Evolutionary conservation across 495 filamentous ascomycete genomes (phyloP).

Genomic region (Aspergillus sclerotiicarbonarius): DNA sequence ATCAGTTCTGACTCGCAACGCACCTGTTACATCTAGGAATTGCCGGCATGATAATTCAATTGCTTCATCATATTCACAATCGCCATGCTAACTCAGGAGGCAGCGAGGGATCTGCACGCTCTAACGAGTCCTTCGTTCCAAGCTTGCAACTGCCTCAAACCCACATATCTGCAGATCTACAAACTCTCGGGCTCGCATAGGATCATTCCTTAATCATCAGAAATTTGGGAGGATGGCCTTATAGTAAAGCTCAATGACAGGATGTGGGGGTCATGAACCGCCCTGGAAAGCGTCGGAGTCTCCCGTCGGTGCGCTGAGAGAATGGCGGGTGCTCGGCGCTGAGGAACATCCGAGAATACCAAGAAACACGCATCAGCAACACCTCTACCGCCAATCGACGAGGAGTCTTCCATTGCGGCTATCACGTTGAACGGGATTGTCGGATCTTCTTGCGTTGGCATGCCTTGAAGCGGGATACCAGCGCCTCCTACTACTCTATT

Average conservation of each 20-base stretch:
- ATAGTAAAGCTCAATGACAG: too few relatives aligned
- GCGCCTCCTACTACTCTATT: neutral
- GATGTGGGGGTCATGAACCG: neutral
- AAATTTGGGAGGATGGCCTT: too few relatives aligned
- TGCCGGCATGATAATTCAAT: neutral
- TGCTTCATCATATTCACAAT: neutral
- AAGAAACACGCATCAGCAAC: neutral
- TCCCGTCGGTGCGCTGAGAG: neutral
- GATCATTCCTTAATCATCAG: neutral
- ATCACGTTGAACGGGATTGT: neutral
- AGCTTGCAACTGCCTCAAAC: neutral
- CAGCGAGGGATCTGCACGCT: constrained; percentile 4
- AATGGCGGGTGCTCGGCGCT: constrained; percentile 18
- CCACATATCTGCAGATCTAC: neutral
- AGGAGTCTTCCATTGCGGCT: constrained; percentile 6
- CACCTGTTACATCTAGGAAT: neutral
- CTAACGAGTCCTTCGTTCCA: neutral
- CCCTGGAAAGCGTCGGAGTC: neutral
- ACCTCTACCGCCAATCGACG: neutral
- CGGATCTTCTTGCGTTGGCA: neutral
- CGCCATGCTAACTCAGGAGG: neutral
- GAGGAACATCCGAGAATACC: constrained; percentile 18
- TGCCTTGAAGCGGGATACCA: neutral
- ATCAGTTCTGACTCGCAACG: neutral
- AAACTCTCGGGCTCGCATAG: neutral